Evolutionary conservation across 345 rosid genomes (phyloP), one percentile per base, ranked within the genome.

Genomic region (Anacardium occidentale): DNA sequence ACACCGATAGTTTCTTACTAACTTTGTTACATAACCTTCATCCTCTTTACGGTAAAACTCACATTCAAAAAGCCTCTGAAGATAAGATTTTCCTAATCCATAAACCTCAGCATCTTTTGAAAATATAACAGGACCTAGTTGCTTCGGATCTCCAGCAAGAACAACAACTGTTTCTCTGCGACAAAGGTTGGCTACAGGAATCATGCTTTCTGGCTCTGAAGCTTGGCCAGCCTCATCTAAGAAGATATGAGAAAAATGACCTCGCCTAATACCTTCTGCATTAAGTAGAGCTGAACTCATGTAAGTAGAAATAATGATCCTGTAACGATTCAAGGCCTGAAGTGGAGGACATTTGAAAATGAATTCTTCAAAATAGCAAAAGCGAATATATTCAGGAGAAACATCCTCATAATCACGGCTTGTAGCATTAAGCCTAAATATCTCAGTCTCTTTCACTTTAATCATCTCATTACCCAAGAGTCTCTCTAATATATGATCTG

Each of bases 201-300:
- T 68, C 93, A 89, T 89, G 83, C 77, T 78, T 75, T 89, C 93
- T 14, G 93, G 90, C 65, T 89, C 93, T 0, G 90, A 89, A 24
- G 90, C 93, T 82, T 89, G 93, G 68, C 89, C 93, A 7, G 93
- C 90, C 82, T 89, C 90, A 73, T 89, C 93, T 55, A 89, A 70
- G 82, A 89, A 86, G 58, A 89, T 78, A 74, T 89, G 90, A n/a
- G 93, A 85, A 79, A 89, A 89, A 64, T 86, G 85, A 51, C 82
- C 83, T 3, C 73, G 72, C 1, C 47, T 34, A 44, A 89, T 7
- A 11, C 86, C 87, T 73, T 78, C 85, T 7, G 76, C 44, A 17
- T 66, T 40, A 12, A 89, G 85, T 54, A 79, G 79, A 37, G 83
- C 74, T 10, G 90, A 74, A 72, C 93, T 86, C 79, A 76, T 75